A percentile compares a stretch with the other conserved stretches of the same genome.
Conservation (phyloP, 2,329 filamentous ascomycete genomes). For the Taxawa tesnikishii region DNA sequence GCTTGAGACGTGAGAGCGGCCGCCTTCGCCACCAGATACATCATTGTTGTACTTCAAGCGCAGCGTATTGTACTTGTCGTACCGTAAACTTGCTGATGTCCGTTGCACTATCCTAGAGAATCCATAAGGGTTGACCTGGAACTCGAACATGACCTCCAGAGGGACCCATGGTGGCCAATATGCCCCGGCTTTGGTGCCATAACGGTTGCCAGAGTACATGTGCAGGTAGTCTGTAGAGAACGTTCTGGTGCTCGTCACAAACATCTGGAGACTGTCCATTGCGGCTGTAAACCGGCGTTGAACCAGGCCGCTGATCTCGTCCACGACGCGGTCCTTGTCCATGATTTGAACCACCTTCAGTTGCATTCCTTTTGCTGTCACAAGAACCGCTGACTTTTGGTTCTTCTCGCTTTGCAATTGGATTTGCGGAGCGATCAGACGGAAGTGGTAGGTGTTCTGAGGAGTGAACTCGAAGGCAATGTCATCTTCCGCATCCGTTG, state of each 20-base stretch:
- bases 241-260: constrained; percentile 87
- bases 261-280: constrained; percentile 98
- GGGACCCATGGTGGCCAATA: constrained; percentile 98
- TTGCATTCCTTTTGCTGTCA: constrained; percentile 96
- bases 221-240: constrained; percentile 75
- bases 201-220: constrained; percentile 87
- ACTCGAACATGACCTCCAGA: constrained; percentile 97
- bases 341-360: constrained; percentile 95
- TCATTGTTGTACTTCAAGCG: constrained; percentile 96
- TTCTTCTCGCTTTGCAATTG: constrained; percentile 98
- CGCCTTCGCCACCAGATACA: constrained; percentile 53
- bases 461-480: constrained; percentile 81
- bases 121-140: constrained; percentile 85
- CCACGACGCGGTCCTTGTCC: constrained; percentile 86
- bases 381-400: constrained; percentile 87
- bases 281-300: constrained; percentile 87
- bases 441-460: constrained; percentile 88
- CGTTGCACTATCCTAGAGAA: constrained; percentile 96
- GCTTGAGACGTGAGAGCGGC: constrained; percentile 25
- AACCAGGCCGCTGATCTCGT: constrained; percentile 88
- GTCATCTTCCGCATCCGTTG: constrained; percentile 40
- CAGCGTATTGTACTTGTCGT: constrained; percentile 96
- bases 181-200: constrained; percentile 72
- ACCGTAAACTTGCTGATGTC: constrained; percentile 85
- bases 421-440: constrained; percentile 92